Conservation (phyloP, 2,329 filamentous ascomycete species). For the Sporothrix luriei region DNA sequence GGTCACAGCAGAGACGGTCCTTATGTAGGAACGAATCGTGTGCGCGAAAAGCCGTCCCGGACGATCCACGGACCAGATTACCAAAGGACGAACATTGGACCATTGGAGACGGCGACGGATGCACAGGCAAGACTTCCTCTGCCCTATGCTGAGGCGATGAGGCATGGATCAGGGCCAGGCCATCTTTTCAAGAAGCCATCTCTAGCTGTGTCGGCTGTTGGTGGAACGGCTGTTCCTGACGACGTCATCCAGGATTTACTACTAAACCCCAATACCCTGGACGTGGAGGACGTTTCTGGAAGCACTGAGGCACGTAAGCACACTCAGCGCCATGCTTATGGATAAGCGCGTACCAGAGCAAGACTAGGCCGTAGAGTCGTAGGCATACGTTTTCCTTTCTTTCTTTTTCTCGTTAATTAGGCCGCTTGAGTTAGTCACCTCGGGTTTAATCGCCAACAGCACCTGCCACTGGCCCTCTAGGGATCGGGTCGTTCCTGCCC, state of each 20-base stretch:
- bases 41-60: not conserved
- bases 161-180: not conserved
- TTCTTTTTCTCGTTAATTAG: not conserved
- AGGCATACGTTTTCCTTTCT: not conserved
- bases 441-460: conserved; percentile 16
- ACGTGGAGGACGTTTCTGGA: not conserved
- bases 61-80: not conserved
- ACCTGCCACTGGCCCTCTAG: not conserved
- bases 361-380: conserved; percentile 13
- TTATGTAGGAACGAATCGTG: not conserved
- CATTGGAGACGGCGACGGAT: not conserved
- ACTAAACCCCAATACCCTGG: not conserved
- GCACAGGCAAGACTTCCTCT: not conserved
- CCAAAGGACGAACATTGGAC: not conserved
- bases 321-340: not conserved
- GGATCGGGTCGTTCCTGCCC: not conserved
- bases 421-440: not conserved
- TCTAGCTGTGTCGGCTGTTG: not conserved
- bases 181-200: not conserved
- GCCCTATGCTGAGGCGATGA: not conserved
- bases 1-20: conserved; percentile 3
- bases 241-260: not conserved
- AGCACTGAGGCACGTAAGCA: not conserved
- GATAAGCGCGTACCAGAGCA: not conserved
- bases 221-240: not conserved